Base-by-base conservation (phyloP, 257 asterid species). In the Mentha longifolia region DNA sequence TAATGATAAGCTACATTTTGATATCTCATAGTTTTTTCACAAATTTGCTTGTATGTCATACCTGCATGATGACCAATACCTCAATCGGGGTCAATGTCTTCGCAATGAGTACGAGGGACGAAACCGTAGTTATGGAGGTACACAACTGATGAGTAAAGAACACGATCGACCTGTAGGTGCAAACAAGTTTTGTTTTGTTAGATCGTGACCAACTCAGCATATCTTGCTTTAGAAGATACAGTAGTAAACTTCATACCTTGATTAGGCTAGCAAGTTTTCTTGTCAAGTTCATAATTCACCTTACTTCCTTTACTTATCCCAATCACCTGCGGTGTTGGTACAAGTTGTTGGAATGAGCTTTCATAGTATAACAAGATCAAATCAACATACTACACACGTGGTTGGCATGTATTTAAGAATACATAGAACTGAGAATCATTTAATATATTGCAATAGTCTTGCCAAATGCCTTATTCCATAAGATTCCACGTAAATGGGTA, bases 71-170 rank as follows among this genome's bases (percentile, higher is more conserved):
- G 82, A 95, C 97, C 84, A 95, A 80, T 58, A 95, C 99, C 80
- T 95, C 99, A 52, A 95, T 61, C n/a, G 55, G 99, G 98, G 79
- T 95, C 99, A 78, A 73, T 83, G 81, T 95, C 99, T 76, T 92
- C 97, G 33, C 98, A 95, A 50, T 91, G 87, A 55, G 99, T 91
- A 73, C 98, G 97, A 73, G 99, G 99, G 80, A 94, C 74, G 78
- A 94, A 94, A 52, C 99, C 99, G 79, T 92, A 95, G 95, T 95
- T 95, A 80, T 95, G 99, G 58, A 98, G 98, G 78, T 95, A 95
- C 71, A 95, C 99, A 72, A 95, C 98, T 37, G 98, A 91, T 46
- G 99, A 92, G 82, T 95, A 89, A 55, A 95, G 97, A 82, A 95
- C 77, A 20, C 99, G 98, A 79, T 95, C 98, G 76, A 95, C 97